Base-by-base conservation (phyloP, 345 rosid genomes). In the Raphanus raphanistrum region DNA sequence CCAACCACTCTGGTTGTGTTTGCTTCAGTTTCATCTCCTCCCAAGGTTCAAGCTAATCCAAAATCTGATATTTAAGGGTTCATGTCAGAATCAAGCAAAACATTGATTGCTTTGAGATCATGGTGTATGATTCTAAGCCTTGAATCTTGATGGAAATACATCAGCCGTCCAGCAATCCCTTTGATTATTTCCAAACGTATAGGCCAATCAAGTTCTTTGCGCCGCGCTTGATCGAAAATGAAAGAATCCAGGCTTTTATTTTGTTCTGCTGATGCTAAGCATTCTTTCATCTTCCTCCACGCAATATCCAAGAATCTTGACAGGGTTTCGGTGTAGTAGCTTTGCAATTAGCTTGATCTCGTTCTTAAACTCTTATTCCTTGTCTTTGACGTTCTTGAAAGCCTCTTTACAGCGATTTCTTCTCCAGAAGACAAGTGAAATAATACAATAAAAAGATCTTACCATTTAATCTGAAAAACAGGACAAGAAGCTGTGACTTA, bases 281-380 rank as follows among this genome's bases (percentile, higher is more conserved):
- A 89, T 84, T 65, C 79, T 74, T 63, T 89, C 91, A 0, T 81
- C 85, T 65, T 81, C 84, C 38, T 86, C 81, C 62, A 81, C 72
- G 26, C 89, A 86, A 69, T 80, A 89, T 0, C 89, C 89, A 2
- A 86, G 65, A 36, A 89, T 79, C 72, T 78, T 86, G 9, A 86
- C 88, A 12, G 87, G 84, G 26, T 89, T 89, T 32, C 78, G 76
- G 65, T 87, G 89, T 48, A 74, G 93, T 48, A 89, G 86, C 75
- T 77, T 86, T 27, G 89, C 79, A 5, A 85, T 82, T 17, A 89
- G 50, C 41, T 68, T 73, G 45, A 84, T 77, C 83, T 89, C 90
- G 61, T 84, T 89, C 75, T 78, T 82, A 72, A 89, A 89, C 65
- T 89, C 90, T 52, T 1, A 66, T 71, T 2, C 91, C 93, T 85